Evolutionary conservation across 805 yeast genomes (phyloP).

Genomic region (Cyberlindnera meyerae): DNA sequence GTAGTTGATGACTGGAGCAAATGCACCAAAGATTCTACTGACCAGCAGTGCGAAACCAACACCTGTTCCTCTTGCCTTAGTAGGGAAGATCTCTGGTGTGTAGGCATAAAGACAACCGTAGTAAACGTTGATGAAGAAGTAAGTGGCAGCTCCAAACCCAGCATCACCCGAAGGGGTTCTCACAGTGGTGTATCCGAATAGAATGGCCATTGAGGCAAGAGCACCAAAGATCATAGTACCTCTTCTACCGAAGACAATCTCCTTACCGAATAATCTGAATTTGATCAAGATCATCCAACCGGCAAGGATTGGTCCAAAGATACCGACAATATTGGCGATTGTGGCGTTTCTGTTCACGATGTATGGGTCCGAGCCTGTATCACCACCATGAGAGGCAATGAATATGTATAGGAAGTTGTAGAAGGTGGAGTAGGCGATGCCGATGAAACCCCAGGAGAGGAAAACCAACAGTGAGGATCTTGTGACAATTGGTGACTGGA

Average conservation of each 20-base stretch:
- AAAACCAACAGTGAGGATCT: constrained; percentile 39
- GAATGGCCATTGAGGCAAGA: constrained; percentile 48
- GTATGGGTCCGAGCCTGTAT: constrained; percentile 36
- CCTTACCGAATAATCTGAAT: constrained; percentile 10
- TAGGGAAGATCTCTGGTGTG: constrained; percentile 60
- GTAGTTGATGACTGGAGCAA: constrained; percentile 55
- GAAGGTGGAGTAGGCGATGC: constrained; percentile 48
- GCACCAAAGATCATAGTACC: constrained; percentile 53
- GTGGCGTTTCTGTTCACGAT: constrained; percentile 45
- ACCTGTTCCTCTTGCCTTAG: constrained; percentile 52
- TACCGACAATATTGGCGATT: constrained; percentile 39
- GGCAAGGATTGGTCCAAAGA: constrained; percentile 46
- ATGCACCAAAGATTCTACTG: constrained; percentile 47
- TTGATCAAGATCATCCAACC: constrained; percentile 29
- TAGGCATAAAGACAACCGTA: constrained; percentile 60
- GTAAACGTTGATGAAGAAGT: constrained; percentile 42
- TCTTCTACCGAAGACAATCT: constrained; percentile 42
- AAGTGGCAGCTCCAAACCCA: constrained; percentile 44
- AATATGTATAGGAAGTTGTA: constrained; percentile 49
- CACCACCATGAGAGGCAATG: constrained; percentile 45
- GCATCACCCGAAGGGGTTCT: constrained; percentile 49
- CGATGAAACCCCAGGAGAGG: constrained; percentile 50
- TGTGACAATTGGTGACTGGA: constrained; percentile 36
- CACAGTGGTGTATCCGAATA: constrained; percentile 61
- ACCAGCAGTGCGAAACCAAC: constrained; percentile 54